Percentiles rank a stretch among this genome's conserved stretches.
phyloP scores from a whole-genome alignment of 2,329 filamentous ascomycete genomes.

The Drechslerella coelobrocha region DNA sequence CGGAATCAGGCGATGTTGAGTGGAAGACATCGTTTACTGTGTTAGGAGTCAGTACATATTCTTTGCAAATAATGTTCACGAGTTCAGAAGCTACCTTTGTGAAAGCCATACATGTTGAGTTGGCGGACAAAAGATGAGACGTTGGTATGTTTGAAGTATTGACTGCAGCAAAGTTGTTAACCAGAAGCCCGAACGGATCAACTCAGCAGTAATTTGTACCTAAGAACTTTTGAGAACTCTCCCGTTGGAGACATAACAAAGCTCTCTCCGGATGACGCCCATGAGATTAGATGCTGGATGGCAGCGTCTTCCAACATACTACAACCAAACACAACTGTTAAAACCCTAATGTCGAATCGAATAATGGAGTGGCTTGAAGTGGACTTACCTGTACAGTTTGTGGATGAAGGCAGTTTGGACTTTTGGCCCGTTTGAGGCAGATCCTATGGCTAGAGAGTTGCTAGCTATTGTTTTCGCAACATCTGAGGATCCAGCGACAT shows the following conservation, averaged over 20 bases:
- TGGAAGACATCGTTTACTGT: slow-evolving; percentile 98
- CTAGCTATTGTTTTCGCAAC: slow-evolving; percentile 64
- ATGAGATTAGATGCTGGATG: slow-evolving; percentile 95
- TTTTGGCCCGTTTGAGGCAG: slow-evolving; percentile 70
- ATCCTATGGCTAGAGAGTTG: slow-evolving; percentile 33
- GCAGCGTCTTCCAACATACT: slow-evolving; percentile 96
- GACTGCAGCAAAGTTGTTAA: slow-evolving; percentile 64
- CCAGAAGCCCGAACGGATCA: slow-evolving; percentile 1
- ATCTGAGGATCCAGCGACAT: slow-evolving; percentile 16
- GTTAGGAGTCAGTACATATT: slow-evolving; percentile 7
- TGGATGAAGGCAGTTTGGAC: slow-evolving; percentile 99
- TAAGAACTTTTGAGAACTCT: slow-evolving; percentile 96
- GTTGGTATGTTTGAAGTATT: slow-evolving; percentile 99
- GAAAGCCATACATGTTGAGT: slow-evolving; percentile 99
- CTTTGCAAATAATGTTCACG: not conserved
- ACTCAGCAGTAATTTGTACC: slow-evolving; percentile 68
- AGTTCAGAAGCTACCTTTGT: slow-evolving; percentile 74
- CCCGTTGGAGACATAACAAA: slow-evolving; percentile 98
- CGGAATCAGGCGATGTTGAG: slow-evolving; percentile 88
- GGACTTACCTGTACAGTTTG: slow-evolving; percentile 91
- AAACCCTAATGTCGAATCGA: not conserved
- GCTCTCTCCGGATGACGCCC: slow-evolving; percentile 91
- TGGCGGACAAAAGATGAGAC: slow-evolving; percentile 98
- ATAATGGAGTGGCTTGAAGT: not conserved
- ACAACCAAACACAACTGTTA: slow-evolving; percentile 21